Conservation (phyloP, 2,329 filamentous ascomycete genomes). For the Fusarium brachygibbosum region DNA sequence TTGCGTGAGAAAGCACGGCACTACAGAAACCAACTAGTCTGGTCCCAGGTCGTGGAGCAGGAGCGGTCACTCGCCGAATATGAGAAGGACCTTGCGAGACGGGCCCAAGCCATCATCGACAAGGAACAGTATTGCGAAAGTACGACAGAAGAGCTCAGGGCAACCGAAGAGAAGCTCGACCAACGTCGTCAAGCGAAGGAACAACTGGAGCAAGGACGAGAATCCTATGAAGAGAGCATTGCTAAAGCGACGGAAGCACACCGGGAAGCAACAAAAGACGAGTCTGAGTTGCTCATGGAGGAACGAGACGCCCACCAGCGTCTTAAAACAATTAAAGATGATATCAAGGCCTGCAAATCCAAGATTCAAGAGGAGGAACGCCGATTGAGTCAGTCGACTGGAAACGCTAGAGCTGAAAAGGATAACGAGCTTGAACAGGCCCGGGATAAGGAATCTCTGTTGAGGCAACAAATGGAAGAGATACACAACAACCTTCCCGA, state of each 20-base stretch:
- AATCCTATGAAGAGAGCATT: slow-evolving; percentile 60
- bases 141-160: slow-evolving; percentile 64
- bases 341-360: slow-evolving; percentile 60
- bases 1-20: slow-evolving; percentile 72
- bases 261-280: slow-evolving; percentile 65
- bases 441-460: slow-evolving; percentile 43
- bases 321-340: slow-evolving; percentile 66
- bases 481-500: slow-evolving; percentile 50
- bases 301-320: slow-evolving; percentile 74
- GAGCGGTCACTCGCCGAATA: slow-evolving; percentile 67
- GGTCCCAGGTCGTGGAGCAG: slow-evolving; percentile 85
- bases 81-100: slow-evolving; percentile 48
- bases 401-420: slow-evolving; percentile 75
- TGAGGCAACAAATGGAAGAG: slow-evolving; percentile 49
- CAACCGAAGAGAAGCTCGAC: slow-evolving; percentile 61
- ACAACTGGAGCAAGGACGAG: slow-evolving; percentile 61
- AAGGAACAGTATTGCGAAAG: slow-evolving; percentile 52
- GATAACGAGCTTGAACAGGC: slow-evolving; percentile 64
- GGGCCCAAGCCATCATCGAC: slow-evolving; percentile 47
- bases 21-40: slow-evolving; percentile 78
- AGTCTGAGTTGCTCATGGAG: slow-evolving; percentile 69
- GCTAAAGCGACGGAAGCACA: slow-evolving; percentile 64
- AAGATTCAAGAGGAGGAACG: slow-evolving; percentile 69
- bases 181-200: slow-evolving; percentile 57
- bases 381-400: slow-evolving; percentile 76